Percentiles rank a stretch among this genome's conserved stretches.
Conservation (phyloP, 208 protist genomes). For the Acanthamoeba culbertsoni region DNA sequence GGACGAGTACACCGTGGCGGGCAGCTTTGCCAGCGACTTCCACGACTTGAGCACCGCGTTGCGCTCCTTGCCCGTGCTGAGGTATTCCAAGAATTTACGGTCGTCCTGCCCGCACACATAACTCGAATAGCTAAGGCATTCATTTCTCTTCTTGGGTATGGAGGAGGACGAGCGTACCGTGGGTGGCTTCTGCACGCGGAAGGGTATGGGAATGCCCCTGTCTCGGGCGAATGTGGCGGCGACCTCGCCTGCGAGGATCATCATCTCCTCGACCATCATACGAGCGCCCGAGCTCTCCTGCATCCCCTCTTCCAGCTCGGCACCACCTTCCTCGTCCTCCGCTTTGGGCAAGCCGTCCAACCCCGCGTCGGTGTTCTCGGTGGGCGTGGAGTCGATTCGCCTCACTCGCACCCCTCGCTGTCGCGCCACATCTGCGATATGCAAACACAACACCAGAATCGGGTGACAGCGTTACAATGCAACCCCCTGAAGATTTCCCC, state of each 20-base stretch:
- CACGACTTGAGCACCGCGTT: constrained; percentile 2
- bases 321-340: background rate
- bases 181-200: background rate
- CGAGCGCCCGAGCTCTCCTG: background rate
- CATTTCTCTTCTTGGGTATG: too few species aligned
- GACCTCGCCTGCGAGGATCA: constrained; percentile 31
- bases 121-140: background rate
- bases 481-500: too few species aligned
- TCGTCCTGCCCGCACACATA: background rate
- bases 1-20: background rate
- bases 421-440: background rate
- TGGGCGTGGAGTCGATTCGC: background rate
- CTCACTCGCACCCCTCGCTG: background rate
- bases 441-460: too few species aligned
- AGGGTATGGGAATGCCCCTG: background rate
- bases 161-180: background rate
- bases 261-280: constrained; percentile 52
- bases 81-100: background rate
- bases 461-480: too few species aligned
- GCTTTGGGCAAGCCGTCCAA: background rate
- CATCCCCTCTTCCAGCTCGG: background rate
- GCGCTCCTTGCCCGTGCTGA: background rate
- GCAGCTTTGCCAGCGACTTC: background rate
- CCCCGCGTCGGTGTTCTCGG: background rate
- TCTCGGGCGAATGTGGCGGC: background rate